Evolutionary conservation across 371 early-diverging fungal species (phyloP).

Genomic region (Sporodiniella umbellata): DNA sequence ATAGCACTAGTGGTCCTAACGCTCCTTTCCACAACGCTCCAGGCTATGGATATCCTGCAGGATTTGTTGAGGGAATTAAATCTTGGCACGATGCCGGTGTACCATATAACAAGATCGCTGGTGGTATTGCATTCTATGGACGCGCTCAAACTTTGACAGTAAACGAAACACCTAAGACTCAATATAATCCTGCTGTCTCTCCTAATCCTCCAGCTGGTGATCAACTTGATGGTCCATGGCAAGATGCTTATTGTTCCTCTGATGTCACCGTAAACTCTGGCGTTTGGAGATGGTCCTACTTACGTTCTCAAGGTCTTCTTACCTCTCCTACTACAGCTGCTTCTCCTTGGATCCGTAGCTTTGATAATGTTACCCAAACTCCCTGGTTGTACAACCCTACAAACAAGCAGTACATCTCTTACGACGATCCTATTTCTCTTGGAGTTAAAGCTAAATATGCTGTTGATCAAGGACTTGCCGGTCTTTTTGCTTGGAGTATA

Average conservation of each 20-base stretch:
- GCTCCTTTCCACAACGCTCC: slow-evolving; percentile 44
- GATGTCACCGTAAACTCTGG: slow-evolving; percentile 33
- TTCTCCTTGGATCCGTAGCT: slow-evolving; percentile 50
- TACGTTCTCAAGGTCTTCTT: slow-evolving; percentile 53
- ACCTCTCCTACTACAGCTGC: slow-evolving; percentile 37
- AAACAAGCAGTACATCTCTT: slow-evolving; percentile 54
- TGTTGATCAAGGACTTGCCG: slow-evolving; percentile 33
- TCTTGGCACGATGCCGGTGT: slow-evolving; percentile 56
- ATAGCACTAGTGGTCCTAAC: slow-evolving; percentile 45
- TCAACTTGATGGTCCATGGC: slow-evolving; percentile 22
- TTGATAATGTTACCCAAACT: slow-evolving; percentile 45
- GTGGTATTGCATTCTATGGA: slow-evolving; percentile 68
- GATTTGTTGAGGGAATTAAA: slow-evolving; percentile 49
- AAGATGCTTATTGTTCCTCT: slow-evolving; percentile 21
- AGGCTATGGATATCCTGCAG: slow-evolving; percentile 32
- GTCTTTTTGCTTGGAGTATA: slow-evolving; percentile 53
- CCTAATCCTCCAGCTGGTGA: slow-evolving; percentile 41
- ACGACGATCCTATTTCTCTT: slow-evolving; percentile 56
- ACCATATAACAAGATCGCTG: slow-evolving; percentile 53
- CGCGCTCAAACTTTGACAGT: too few species aligned
- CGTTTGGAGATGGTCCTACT: slow-evolving; percentile 50
- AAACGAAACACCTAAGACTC: too few species aligned
- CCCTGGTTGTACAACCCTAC: slow-evolving; percentile 60
- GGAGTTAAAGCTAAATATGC: slow-evolving; percentile 47
- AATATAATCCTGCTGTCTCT: too few species aligned